Conservation (phyloP, 1,284 basidiomycete genomes). For the Kalmanozyma brasiliensis region DNA sequence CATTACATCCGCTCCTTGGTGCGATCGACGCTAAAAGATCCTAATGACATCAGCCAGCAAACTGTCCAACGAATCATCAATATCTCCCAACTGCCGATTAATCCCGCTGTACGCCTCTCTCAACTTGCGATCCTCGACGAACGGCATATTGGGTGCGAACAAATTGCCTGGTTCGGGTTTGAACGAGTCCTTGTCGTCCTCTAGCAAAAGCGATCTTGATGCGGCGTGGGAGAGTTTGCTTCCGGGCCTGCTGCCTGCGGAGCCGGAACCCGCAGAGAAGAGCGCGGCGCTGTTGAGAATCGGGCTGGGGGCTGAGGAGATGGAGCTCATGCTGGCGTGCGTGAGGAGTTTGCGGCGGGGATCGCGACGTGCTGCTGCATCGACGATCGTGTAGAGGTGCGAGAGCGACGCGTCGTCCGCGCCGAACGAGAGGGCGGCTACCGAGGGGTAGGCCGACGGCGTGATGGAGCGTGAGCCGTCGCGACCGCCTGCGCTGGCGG, state of each 20-base stretch:
- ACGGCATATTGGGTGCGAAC: conserved; percentile 47
- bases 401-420: conserved; percentile 51
- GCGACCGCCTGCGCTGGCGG: no score
- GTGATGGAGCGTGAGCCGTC: conserved; percentile 21
- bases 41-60: conserved; percentile 43
- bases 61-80: conserved; percentile 40
- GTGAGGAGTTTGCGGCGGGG: conserved; percentile 34
- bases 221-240: conserved; percentile 24
- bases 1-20: no score
- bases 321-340: conserved; percentile 29
- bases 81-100: conserved; percentile 28
- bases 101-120: conserved; percentile 42
- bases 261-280: not conserved
- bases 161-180: conserved; percentile 45
- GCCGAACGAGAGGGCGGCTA: conserved; percentile 30
- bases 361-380: conserved; percentile 55
- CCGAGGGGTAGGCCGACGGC: conserved; percentile 23
- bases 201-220: conserved; percentile 5
- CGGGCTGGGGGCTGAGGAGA: conserved; percentile 18
- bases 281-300: conserved; percentile 6
- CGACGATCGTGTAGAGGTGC: conserved; percentile 59
- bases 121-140: conserved; percentile 34
- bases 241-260: conserved; percentile 17
- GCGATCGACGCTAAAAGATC: conserved; percentile 16
- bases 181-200: conserved; percentile 24